Conservation (phyloP, 305 asterid species). For the Fraxinus dipetala region DNA sequence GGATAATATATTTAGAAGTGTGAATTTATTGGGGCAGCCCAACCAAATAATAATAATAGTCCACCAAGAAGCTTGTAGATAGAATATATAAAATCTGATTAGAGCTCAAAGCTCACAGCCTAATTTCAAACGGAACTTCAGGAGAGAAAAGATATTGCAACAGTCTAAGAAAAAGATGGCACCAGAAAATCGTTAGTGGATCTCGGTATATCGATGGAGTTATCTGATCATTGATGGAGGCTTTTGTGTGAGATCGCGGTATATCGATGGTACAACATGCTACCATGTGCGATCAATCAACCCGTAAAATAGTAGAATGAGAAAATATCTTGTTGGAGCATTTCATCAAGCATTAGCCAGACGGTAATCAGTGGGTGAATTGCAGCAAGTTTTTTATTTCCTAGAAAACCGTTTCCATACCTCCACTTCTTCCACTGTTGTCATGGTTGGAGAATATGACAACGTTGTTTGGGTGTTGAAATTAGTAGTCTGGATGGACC, state of each 20-base stretch:
- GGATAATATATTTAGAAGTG: too few relatives aligned
- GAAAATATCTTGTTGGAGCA: background rate
- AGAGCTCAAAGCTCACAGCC: too few relatives aligned
- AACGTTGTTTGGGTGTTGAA: background rate
- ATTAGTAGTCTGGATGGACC: background rate
- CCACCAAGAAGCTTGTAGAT: too few relatives aligned
- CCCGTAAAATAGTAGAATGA: background rate
- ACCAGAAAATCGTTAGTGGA: too few relatives aligned
- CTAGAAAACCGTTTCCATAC: background rate
- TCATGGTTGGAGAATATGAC: background rate
- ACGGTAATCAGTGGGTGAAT: background rate
- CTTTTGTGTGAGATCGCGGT: background rate
- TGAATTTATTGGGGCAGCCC: too few relatives aligned
- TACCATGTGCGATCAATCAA: background rate
- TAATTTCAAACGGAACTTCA: too few relatives aligned
- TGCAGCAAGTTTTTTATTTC: background rate
- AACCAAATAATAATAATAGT: too few relatives aligned
- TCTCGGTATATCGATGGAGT: background rate
- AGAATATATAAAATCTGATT: too few relatives aligned
- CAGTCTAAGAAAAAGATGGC: too few relatives aligned
- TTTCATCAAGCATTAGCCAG: background rate
- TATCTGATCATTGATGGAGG: background rate
- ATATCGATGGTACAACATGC: background rate
- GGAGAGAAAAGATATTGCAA: too few relatives aligned
- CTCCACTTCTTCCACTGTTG: background rate